Evolutionary conservation across 164 flowering plant species (phyloP).

Genomic region (Kingdonia uniflora): DNA sequence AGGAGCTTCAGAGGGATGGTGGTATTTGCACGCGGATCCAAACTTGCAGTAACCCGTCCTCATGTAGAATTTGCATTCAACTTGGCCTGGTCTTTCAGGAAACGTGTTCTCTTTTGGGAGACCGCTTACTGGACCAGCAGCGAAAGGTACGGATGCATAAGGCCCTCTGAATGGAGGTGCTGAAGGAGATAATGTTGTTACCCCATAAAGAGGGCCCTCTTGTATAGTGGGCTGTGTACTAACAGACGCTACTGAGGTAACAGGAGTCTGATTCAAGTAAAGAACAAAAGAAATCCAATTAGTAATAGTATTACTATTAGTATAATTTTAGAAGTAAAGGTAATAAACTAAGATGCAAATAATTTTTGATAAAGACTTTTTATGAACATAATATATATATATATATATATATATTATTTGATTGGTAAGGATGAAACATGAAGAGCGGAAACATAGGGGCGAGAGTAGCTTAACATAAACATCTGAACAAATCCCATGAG

Average conservation of each 20-base stretch:
- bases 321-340: too few species aligned
- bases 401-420: too few species aligned
- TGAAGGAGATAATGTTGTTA: constrained; percentile 50
- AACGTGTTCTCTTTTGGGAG: constrained; percentile 50
- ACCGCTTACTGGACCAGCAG: constrained; percentile 42
- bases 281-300: not conserved
- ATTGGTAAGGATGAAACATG: too few species aligned
- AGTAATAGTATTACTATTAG: too few species aligned
- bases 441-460: too few species aligned
- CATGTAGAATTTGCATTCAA: constrained; percentile 82
- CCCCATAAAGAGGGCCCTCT: constrained; percentile 40
- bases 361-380: too few species aligned
- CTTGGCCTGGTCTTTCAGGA: constrained; percentile 91
- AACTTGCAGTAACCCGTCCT: constrained; percentile 91
- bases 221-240: constrained; percentile 42
- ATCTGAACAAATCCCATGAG: too few species aligned
- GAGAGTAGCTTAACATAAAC: too few species aligned
- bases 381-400: too few species aligned
- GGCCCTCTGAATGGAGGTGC: constrained; percentile 57
- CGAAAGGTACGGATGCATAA: constrained; percentile 30
- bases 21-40: constrained; percentile 84
- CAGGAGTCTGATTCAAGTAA: constrained; percentile 40
- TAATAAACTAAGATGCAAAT: too few species aligned
- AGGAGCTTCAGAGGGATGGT: constrained; percentile 66
- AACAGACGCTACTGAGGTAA: constrained; percentile 45